Base-by-base conservation (phyloP, 1,139 yeast genomes). In the Williopsis jadinii region DNA sequence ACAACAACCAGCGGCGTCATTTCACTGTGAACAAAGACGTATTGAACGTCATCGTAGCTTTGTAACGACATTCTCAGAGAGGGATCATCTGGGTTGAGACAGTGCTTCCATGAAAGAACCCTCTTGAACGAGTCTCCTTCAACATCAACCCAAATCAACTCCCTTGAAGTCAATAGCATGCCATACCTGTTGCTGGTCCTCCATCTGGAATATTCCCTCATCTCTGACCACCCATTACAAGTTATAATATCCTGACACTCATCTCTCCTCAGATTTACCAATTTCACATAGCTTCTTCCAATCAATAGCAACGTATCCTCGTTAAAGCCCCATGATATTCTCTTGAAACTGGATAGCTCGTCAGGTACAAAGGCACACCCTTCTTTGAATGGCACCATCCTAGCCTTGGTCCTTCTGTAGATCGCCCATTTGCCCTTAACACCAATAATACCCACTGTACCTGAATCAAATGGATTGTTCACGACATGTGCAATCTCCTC, bases 51-150 rank as follows among this genome's bases (percentile, higher is more conserved):
- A 12, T 54, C 56, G 36, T 61, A 33, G 11, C 51, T 52, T 6
- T 48, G 38, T 1, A 71, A 61, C 2, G 63, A 47, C 36, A 84
- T 47, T 44, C 61, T 65, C 45, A 80, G 52, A 0, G 88, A 71
- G 1, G 76, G 73, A 51, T 86, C 95, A 0, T 56, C 45, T 10
- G 73, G 69, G 36, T 71, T 69, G 36, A 82, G 60, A 46, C 65
- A 73, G 58, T 86, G 95, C 45, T 80, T 81, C 87, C 90, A 82
- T 0, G 88, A 73, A 3, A 85, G 53, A 9, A 76, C 46, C 44
- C 83, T 66, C 32, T 60, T 60, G 32, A 67, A 56, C 0, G 55
- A 54, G 0, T 51, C 46, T 19, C 24, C 24, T 2, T 56, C 40
- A 2, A 67, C 48, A 37, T 64, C 62, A 12, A 77, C 53, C 64